These are phyloP conservation scores for Chaetomium sp. DNA, from an alignment of 2,329 filamentous ascomycete genomes.

Conservation along the genomic window DNA sequence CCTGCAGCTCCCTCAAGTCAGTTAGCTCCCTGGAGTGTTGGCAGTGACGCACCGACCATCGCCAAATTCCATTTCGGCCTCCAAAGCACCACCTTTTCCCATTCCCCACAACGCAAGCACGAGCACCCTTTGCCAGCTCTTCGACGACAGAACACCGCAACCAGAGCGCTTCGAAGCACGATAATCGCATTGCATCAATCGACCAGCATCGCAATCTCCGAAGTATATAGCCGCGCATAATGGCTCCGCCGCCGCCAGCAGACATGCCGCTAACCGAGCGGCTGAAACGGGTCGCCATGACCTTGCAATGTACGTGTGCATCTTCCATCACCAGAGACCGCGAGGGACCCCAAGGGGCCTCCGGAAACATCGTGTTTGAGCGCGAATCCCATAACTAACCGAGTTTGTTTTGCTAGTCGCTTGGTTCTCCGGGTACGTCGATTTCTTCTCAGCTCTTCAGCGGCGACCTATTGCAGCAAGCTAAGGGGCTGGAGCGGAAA, in stretches of 20 bases:
- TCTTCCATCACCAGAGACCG: constrained; percentile 26
- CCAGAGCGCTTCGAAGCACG: constrained; percentile 14
- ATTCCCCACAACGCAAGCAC: constrained; percentile 30
- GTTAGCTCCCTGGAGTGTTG: constrained; percentile 8
- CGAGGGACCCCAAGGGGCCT: not conserved
- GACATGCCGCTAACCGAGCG: constrained; percentile 72
- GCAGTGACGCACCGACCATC: constrained; percentile 31
- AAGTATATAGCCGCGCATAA: constrained; percentile 38
- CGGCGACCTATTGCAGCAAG: not conserved
- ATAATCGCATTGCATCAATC: constrained; percentile 7
- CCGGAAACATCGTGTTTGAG: too few relatives aligned
- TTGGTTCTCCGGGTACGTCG: constrained; percentile 79
- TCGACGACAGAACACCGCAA: constrained; percentile 8
- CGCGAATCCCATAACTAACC: constrained; percentile 40
- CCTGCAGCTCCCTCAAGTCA: too few relatives aligned
- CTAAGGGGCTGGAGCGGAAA: not conserved
- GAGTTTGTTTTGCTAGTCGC: constrained; percentile 55
- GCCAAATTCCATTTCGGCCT: constrained; percentile 23
- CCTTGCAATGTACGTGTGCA: constrained; percentile 77
- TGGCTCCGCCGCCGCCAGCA: constrained; percentile 75
- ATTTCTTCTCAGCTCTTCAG: not conserved
- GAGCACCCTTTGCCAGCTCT: constrained; percentile 24
- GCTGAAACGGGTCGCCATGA: constrained; percentile 77
- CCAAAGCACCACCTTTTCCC: constrained; percentile 24
- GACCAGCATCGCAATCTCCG: constrained; percentile 9